phyloP scores from a whole-genome alignment of 202 grass and related monocot genomes.

The Dendrocalamus latiflorus region DNA sequence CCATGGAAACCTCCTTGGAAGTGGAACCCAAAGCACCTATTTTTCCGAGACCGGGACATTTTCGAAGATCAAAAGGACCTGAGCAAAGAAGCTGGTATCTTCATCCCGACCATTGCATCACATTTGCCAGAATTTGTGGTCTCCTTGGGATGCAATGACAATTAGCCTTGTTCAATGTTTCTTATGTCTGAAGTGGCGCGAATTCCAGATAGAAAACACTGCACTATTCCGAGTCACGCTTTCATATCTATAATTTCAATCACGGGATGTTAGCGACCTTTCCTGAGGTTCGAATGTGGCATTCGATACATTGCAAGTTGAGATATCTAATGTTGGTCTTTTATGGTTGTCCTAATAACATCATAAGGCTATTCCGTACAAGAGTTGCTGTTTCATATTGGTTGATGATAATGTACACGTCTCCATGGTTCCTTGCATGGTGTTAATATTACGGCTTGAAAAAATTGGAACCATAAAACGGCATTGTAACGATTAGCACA shows the following conservation, averaged over 20 bases:
- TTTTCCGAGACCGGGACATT: conserved; percentile 76
- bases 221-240: not conserved
- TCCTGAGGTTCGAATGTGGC: not conserved
- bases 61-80: conserved; percentile 48
- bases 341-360: not conserved
- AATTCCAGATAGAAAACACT: not conserved
- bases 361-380: not conserved
- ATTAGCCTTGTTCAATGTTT: not conserved
- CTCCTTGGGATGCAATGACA: no score
- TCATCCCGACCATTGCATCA: not conserved
- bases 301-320: not conserved
- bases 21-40: conserved; percentile 74
- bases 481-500: not conserved
- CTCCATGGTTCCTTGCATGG: not conserved
- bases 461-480: not conserved
- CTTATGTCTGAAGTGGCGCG: not conserved
- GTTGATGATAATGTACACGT: not conserved
- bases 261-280: not conserved
- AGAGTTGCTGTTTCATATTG: not conserved
- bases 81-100: not conserved
- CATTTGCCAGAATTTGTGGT: not conserved
- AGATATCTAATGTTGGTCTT: not conserved
- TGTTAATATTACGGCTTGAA: not conserved
- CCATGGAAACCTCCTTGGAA: conserved; percentile 58
- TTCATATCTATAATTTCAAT: not conserved